Base-by-base conservation (phyloP, 768 basidiomycete species). In the Xerocomus brunneocitrinus region DNA sequence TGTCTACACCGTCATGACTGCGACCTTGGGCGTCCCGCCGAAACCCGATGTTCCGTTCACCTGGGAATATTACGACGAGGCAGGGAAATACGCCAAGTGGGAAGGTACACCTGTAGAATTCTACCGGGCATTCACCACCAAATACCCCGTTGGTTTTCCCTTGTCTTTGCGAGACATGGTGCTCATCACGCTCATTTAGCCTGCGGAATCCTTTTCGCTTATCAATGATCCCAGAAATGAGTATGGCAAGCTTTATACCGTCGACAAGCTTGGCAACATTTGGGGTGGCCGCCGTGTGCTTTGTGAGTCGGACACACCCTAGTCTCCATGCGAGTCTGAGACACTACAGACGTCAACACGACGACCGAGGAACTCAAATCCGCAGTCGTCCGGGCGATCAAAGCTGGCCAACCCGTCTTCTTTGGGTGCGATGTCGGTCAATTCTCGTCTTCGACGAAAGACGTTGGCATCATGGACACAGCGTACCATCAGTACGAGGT, bases 361-460 rank as follows among this genome's bases (percentile, higher is more conserved):
- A 81, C 89, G 59, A 83, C 84, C 57, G 80, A 85, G 47, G 83
- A 83, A 39, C 78, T 98, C 66, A 97, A 95, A 76, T 74, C 80
- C 12, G 83, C 82, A 10, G 84, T 95, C 14, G 82, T 98, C 53
- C 85, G 85, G 77, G 77, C 87, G 68, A 81, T 95, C 74, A 91
- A 91, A 71, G 87, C 89, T 25, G 89, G 91, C 38, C 83, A 85
- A 36, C 88, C 94, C 5, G 87, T 95, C 42, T 97, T 95, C 81
- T 98, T 98, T 65, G 95, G 94, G 0, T 97, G 95, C 67, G 95
- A 98, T 66, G 93, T 97, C 42, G 94, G 93, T 34, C 82, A 97
- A 65, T 90, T 83, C 66, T 88, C 86, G 4, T 84, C 90, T 59
- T 74, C 76, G 24, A 60, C 70, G 25, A 67, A 65, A 31, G 68